Conservation (phyloP, 208 protist species). For the Crithidia fasciculata region DNA sequence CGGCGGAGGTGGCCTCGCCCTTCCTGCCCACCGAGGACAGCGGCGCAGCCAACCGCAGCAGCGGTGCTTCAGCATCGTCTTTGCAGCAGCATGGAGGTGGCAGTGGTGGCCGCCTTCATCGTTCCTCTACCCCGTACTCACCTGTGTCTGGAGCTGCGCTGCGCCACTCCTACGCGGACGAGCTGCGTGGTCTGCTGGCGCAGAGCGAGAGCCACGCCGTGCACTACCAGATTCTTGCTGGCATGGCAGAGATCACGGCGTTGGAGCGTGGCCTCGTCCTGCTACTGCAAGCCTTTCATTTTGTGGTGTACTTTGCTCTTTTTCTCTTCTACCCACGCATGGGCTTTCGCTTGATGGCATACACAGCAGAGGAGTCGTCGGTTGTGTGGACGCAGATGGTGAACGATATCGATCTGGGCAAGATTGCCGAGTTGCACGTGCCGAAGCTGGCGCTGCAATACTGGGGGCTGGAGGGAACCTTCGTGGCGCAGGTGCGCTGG, state of each 20-base stretch:
- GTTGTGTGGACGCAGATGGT: conserved; percentile 90
- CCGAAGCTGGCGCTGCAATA: conserved; percentile 61
- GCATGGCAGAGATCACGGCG: conserved; percentile 65
- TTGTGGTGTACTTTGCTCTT: conserved; percentile 50
- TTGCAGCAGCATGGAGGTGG: too few relatives aligned
- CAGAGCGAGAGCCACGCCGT: conserved; percentile 72
- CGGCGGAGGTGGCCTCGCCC: conserved; percentile 26
- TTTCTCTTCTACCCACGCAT: conserved; percentile 72
- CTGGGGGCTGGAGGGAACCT: conserved; percentile 60
- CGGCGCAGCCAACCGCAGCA: too few relatives aligned
- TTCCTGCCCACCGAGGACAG: conserved; percentile 13
- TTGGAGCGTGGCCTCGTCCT: conserved; percentile 59
- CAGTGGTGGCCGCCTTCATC: background rate
- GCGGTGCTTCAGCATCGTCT: too few relatives aligned
- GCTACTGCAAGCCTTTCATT: conserved; percentile 54
- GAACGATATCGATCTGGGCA: conserved; percentile 82
- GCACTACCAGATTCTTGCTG: conserved; percentile 64
- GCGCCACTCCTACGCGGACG: conserved; percentile 34
- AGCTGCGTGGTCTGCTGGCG: conserved; percentile 60
- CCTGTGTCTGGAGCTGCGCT: conserved; percentile 5
- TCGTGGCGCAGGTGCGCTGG: conserved; percentile 28
- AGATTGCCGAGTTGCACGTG: conserved; percentile 53
- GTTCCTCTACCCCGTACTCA: conserved; percentile 5
- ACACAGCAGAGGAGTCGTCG: conserved; percentile 79
- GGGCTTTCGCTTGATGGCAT: conserved; percentile 78